phyloP scores from a whole-genome alignment of 2,329 filamentous ascomycete genomes.

The Fusarium subglutinans region DNA sequence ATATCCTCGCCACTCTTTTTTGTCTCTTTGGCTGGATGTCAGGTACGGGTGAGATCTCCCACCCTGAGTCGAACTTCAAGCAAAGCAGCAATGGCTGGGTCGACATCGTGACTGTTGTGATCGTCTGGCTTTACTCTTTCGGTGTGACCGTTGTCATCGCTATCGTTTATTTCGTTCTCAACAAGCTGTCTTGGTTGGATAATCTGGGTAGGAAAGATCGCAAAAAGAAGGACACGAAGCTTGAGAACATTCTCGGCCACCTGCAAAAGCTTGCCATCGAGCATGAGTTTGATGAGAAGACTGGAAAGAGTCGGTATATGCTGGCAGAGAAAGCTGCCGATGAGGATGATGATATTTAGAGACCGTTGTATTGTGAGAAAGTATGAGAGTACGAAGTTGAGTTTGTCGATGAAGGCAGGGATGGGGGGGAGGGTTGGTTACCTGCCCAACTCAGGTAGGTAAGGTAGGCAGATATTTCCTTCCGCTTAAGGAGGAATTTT shows the following conservation, averaged over 20 bases:
- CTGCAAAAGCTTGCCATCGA: conserved; percentile 26
- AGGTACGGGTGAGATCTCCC: background rate
- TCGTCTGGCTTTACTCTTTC: conserved; percentile 27
- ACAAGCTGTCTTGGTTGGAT: conserved; percentile 25
- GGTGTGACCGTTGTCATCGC: conserved; percentile 24
- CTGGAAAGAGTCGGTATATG: conserved; percentile 16
- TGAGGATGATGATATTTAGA: conserved; percentile 28
- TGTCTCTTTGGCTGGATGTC: conserved; percentile 23
- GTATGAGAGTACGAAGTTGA: background rate
- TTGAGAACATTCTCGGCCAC: conserved; percentile 21
- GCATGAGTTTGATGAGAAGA: conserved; percentile 28
- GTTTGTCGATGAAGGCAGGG: background rate
- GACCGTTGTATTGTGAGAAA: accelerated
- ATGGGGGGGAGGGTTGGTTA: background rate
- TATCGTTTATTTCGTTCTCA: conserved; percentile 23
- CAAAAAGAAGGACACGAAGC: conserved; percentile 18
- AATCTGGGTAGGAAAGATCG: conserved; percentile 24
- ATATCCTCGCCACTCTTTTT: conserved; percentile 9
- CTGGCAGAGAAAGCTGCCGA: conserved; percentile 15
- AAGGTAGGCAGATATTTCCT: background rate
- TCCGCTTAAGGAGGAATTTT: no score
- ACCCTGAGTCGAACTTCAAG: background rate
- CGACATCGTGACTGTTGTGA: conserved; percentile 16
- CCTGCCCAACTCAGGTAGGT: background rate
- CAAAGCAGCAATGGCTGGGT: conserved; percentile 30